Percentiles rank a stretch among this genome's conserved stretches.
Evolutionary conservation across 371 early-diverging fungal species (phyloP).

Genomic region (Zancudomyces culisetae): DNA sequence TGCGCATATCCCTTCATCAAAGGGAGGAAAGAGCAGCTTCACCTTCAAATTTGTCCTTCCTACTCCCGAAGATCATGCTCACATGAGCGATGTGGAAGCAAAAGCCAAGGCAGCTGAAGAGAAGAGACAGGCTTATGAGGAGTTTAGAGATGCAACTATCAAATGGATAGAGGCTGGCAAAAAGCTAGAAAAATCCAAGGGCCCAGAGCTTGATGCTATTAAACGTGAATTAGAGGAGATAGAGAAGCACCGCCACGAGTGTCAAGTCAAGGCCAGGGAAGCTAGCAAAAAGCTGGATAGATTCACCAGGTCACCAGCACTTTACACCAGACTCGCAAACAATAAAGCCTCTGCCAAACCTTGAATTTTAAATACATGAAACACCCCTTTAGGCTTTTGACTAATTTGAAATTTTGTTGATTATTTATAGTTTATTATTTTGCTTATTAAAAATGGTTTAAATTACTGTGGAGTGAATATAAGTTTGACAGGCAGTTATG

Average conservation of each 20-base stretch:
- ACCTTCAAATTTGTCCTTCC: conserved; percentile 18
- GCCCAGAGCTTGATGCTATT: conserved; percentile 7
- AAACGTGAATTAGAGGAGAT: conserved; percentile 5
- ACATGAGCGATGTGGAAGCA: conserved; percentile 20
- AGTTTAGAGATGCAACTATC: conserved; percentile 12
- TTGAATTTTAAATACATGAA: no score
- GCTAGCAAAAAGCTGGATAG: conserved; percentile 9
- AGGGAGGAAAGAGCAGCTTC: conserved; percentile 21
- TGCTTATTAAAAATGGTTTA: no score
- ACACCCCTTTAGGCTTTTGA: no score
- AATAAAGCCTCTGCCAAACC: no score
- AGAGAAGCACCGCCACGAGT: conserved; percentile 9
- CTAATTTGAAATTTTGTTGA: no score
- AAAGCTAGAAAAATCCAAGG: conserved; percentile 3
- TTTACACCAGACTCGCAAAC: conserved; percentile 18
- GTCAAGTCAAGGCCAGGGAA: conserved; percentile 5
- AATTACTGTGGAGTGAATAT: no score
- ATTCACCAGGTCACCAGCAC: conserved; percentile 16
- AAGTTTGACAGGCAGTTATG: no score
- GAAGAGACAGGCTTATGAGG: conserved; percentile 5
- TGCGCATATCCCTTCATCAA: conserved; percentile 22
- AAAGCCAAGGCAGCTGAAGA: conserved; percentile 4
- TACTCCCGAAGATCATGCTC: conserved; percentile 13
- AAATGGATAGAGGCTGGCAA: conserved; percentile 18
- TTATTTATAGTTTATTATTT: no score